These are phyloP conservation scores for Stagonosporopsis cucurbitacearum DNA, from an alignment of 2,329 filamentous ascomycete genomes.

Conservation along the genomic window DNA sequence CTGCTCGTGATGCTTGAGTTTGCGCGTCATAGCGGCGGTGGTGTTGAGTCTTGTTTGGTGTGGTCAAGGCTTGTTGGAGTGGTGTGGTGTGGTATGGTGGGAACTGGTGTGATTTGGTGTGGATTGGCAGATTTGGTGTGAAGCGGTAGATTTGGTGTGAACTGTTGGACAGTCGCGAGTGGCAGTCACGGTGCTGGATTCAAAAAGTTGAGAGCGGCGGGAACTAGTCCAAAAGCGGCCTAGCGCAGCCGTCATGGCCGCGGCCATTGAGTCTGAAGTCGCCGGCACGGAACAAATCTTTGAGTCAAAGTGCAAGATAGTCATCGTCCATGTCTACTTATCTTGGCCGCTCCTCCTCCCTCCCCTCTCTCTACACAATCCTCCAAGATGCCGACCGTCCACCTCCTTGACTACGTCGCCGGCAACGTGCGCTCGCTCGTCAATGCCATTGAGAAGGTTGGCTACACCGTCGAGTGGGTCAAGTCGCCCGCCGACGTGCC, in stretches of 20 bases:
- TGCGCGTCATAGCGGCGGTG: conserved; percentile 75
- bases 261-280: conserved; percentile 11
- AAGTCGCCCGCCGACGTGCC: conserved; percentile 81
- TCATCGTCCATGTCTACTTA: not conserved
- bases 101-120: not conserved
- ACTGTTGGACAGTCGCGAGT: not conserved
- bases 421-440: conserved; percentile 95
- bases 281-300: conserved; percentile 9
- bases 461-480: conserved; percentile 93
- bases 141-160: too few species aligned
- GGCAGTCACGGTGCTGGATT: conserved; percentile 1
- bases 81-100: too few species aligned
- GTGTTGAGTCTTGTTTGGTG: too few species aligned
- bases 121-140: too few species aligned
- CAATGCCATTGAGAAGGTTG: conserved; percentile 96
- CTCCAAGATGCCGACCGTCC: conserved; percentile 71
- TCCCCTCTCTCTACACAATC: not conserved
- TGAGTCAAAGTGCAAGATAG: conserved; percentile 18
- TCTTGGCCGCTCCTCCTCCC: not conserved
- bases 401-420: conserved; percentile 89
- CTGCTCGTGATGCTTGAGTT: conserved; percentile 92
- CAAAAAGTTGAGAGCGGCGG: conserved; percentile 24
- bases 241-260: conserved; percentile 20
- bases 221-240: conserved; percentile 16
- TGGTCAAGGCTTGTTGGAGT: too few species aligned